These are phyloP conservation scores for Trypanosoma platydactyli DNA, from an alignment of 208 protist species.

Conservation along the genomic window DNA sequence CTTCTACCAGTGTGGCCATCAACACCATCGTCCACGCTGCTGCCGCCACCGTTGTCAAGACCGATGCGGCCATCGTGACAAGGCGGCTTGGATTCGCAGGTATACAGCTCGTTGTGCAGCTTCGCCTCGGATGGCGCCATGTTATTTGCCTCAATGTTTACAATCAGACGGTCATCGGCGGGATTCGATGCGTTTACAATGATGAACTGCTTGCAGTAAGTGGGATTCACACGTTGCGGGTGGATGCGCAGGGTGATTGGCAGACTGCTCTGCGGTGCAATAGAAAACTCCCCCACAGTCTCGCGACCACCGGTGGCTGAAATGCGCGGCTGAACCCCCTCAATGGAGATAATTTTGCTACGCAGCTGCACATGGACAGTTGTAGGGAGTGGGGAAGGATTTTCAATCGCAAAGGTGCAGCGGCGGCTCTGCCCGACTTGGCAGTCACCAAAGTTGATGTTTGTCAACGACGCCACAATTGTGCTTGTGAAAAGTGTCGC, in stretches of 20 bases:
- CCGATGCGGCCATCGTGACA: conserved; percentile 8
- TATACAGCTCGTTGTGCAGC: conserved; percentile 82
- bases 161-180: conserved; percentile 68
- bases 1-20: conserved; percentile 8
- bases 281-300: conserved; percentile 65
- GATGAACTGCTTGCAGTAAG: conserved; percentile 82
- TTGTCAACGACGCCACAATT: conserved; percentile 61
- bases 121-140: conserved; percentile 80
- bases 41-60: background rate
- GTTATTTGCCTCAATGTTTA: conserved; percentile 90
- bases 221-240: conserved; percentile 84
- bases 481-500: conserved; percentile 83
- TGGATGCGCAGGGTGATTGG: conserved; percentile 74
- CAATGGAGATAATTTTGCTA: conserved; percentile 88
- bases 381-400: conserved; percentile 72
- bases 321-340: conserved; percentile 39
- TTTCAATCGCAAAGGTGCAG: conserved; percentile 74
- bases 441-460: conserved; percentile 86
- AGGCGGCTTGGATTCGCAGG: conserved; percentile 51
- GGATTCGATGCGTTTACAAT: conserved; percentile 79
- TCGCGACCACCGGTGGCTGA: conserved; percentile 36
- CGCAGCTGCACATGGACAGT: conserved; percentile 71
- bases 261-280: conserved; percentile 62
- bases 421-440: conserved; percentile 77
- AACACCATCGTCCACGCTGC: background rate